phyloP scores from a whole-genome alignment of 1,284 basidiomycete species.

The Baeospora myosura region DNA sequence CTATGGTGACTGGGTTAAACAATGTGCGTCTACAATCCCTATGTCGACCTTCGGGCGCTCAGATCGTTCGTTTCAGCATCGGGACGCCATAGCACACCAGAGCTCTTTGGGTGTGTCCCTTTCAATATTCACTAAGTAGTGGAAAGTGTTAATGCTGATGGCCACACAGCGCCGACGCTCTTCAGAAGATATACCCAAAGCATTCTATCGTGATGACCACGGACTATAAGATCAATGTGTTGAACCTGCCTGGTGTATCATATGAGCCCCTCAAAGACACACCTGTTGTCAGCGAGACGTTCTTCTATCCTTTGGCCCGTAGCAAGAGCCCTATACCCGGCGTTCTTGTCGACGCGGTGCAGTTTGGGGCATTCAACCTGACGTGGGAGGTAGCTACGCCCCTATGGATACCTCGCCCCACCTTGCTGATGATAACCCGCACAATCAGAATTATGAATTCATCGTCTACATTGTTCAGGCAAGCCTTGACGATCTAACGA shows the following conservation, averaged over 20 bases:
- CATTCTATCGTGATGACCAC: slow-evolving; percentile 51
- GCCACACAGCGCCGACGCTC: slow-evolving; percentile 35
- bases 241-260: slow-evolving; percentile 43
- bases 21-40: slow-evolving; percentile 30
- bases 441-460: slow-evolving; percentile 26
- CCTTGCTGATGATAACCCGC: background rate
- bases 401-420: slow-evolving; percentile 1
- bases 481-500: slow-evolving; percentile 6
- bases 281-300: slow-evolving; percentile 40
- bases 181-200: slow-evolving; percentile 54
- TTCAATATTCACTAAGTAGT: background rate
- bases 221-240: slow-evolving; percentile 38
- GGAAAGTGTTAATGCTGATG: slow-evolving; percentile 7
- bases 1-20: slow-evolving; percentile 46
- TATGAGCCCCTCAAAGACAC: slow-evolving; percentile 39
- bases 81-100: slow-evolving; percentile 36
- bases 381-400: slow-evolving; percentile 52
- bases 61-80: slow-evolving; percentile 33
- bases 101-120: slow-evolving; percentile 38
- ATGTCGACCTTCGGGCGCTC: background rate
- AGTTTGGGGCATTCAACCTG: slow-evolving; percentile 48
- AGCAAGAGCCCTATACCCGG: slow-evolving; percentile 40
- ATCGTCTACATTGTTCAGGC: slow-evolving; percentile 39
- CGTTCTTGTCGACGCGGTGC: slow-evolving; percentile 40
- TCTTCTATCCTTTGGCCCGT: slow-evolving; percentile 43